phyloP scores from a whole-genome alignment of 2,329 filamentous ascomycete genomes.

The Cladosporium sp. region DNA sequence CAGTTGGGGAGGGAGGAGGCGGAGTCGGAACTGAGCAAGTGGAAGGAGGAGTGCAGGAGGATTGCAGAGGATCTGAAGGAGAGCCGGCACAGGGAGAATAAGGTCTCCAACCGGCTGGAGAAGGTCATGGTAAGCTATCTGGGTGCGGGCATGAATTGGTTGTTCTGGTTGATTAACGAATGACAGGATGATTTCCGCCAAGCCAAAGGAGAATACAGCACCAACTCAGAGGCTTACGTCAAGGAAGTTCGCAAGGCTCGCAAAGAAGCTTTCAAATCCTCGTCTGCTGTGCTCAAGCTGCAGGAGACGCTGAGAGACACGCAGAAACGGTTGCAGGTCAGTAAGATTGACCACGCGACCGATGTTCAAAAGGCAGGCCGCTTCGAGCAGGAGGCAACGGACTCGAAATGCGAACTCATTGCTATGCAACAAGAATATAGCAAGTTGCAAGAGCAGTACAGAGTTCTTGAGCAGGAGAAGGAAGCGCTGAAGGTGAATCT shows the following conservation, averaged over 20 bases:
- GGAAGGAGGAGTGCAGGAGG: conserved; percentile 56
- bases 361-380: conserved; percentile 10
- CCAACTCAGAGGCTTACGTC: conserved; percentile 54
- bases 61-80: conserved; percentile 61
- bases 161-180: not conserved
- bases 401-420: conserved; percentile 62
- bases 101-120: conserved; percentile 63
- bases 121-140: conserved; percentile 61
- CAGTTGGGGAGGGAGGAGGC: conserved; percentile 57
- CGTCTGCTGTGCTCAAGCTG: conserved; percentile 64
- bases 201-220: conserved; percentile 56
- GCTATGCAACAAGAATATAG: conserved; percentile 64
- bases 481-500: conserved; percentile 69
- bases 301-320: conserved; percentile 55
- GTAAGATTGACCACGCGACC: conserved; percentile 13
- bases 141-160: not conserved
- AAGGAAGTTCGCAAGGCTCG: conserved; percentile 67
- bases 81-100: conserved; percentile 61
- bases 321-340: conserved; percentile 12
- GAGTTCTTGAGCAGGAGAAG: conserved; percentile 67
- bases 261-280: conserved; percentile 73
- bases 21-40: conserved; percentile 62
- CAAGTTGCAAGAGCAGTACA: conserved; percentile 59
- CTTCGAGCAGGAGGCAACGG: conserved; percentile 64
- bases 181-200: conserved; percentile 64